phyloP scores from a whole-genome alignment of 2,329 filamentous ascomycete species.

The Mariannaea sp. region DNA sequence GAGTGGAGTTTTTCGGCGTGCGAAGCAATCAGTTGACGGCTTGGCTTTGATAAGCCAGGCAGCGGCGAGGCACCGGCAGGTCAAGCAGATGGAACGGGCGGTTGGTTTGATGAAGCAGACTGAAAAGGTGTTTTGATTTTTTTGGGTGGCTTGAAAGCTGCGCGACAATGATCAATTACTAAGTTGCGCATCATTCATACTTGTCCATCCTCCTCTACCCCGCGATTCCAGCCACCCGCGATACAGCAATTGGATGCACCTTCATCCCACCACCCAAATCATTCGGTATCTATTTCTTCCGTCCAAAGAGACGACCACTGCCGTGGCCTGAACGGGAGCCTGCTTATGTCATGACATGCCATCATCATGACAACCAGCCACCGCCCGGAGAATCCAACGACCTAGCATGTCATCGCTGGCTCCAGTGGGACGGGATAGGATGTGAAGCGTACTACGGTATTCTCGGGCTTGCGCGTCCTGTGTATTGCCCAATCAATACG shows the following conservation, averaged over 20 bases:
- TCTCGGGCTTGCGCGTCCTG: too few relatives aligned
- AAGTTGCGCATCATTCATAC: background rate
- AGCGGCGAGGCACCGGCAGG: background rate
- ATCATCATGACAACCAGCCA: background rate
- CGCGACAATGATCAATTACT: background rate
- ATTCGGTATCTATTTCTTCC: background rate
- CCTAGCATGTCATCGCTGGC: too few relatives aligned
- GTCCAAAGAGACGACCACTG: background rate
- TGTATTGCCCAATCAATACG: too few relatives aligned
- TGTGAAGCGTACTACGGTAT: too few relatives aligned
- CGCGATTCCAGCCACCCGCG: background rate
- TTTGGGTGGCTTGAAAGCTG: background rate
- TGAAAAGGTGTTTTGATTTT: background rate
- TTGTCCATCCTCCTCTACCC: background rate
- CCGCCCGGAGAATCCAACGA: background rate
- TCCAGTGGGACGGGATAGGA: too few relatives aligned
- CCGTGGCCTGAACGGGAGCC: background rate
- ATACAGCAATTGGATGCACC: background rate
- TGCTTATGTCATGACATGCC: slow-evolving; percentile 5
- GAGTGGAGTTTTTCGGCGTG: background rate
- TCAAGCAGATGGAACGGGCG: too few relatives aligned
- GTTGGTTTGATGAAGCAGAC: too few relatives aligned
- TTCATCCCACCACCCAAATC: too few relatives aligned
- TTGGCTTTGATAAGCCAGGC: too few relatives aligned
- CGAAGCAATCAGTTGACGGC: background rate